phyloP scores from a whole-genome alignment of 1,139 yeast species.

The Geotrichum reessii region DNA sequence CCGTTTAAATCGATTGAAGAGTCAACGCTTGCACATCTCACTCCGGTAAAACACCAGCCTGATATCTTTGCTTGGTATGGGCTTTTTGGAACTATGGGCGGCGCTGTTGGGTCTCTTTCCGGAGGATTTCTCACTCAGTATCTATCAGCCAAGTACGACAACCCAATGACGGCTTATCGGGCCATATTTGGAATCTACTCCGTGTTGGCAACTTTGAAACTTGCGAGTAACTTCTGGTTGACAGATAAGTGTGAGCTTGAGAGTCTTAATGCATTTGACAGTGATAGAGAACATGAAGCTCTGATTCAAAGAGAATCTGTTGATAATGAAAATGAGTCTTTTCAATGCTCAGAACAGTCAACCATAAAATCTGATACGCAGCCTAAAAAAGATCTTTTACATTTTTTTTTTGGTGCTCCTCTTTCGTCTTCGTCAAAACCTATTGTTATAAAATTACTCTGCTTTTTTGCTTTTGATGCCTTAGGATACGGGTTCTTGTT shows the following conservation, averaged over 20 bases:
- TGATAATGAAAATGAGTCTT: background rate
- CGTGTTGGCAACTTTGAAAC: conserved; percentile 50
- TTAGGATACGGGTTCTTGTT: conserved; percentile 87
- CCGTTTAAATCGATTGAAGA: conserved; percentile 90
- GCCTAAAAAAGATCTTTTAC: conserved; percentile 1
- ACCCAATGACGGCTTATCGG: conserved; percentile 46
- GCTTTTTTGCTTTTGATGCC: conserved; percentile 68
- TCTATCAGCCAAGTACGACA: conserved; percentile 34
- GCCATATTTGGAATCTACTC: conserved; percentile 56
- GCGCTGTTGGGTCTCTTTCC: conserved; percentile 65
- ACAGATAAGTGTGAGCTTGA: conserved; percentile 51
- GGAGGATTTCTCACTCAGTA: conserved; percentile 59
- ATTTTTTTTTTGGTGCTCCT: conserved; percentile 18
- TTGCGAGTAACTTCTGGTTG: conserved; percentile 50
- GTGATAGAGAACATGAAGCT: conserved; percentile 5
- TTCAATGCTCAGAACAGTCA: background rate
- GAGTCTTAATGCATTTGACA: conserved; percentile 1
- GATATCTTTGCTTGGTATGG: conserved; percentile 70
- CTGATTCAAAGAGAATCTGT: background rate
- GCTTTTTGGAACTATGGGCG: conserved; percentile 64
- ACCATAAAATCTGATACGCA: background rate
- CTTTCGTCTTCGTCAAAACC: conserved; percentile 21
- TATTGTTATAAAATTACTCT: conserved; percentile 37
- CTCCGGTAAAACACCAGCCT: conserved; percentile 60
- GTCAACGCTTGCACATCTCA: conserved; percentile 75